Base-by-base conservation (phyloP, 768 basidiomycete genomes). In the Dacryopinax primogenitus region DNA sequence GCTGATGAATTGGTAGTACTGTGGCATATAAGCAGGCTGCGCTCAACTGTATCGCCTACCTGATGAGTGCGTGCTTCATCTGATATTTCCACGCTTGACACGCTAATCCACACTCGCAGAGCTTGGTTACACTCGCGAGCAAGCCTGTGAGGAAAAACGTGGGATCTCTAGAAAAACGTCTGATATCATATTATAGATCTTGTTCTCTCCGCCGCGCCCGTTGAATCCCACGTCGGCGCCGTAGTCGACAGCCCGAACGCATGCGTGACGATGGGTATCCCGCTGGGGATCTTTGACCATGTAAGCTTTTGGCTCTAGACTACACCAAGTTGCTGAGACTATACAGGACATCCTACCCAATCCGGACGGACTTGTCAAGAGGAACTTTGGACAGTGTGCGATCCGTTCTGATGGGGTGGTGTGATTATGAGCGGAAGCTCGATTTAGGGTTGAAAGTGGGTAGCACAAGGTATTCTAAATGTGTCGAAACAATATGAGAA, bases 1-100 rank as follows among this genome's bases (percentile, higher is more conserved):
- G 23, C 51, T 30, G 51, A 28, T 3, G 18, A 39, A 39, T 11
- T 9, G 26, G 32, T 62, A 86, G 85, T 0, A 82, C 86, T 23
- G 85, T 87, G 18, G 87, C 88, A 1, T 90, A 86, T 72, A 88
- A 90, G 71, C 86, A 87, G 74, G 88, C 88, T 3, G 86, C 88
- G 0, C 74, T 88, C 64, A 88, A 88, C 69, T 81, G 85, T 1
- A 89, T 90, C 63, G 80, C 81, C 1, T 90, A 90, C 72, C 77
- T 90, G 45, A 64, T 51, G 37, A 65, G 28, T 13, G 34, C 12
- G 11, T 62, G 32, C 62, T 32, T 32, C 18, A n/a, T 28, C 28
- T n/a, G 32, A 28, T 32, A 32, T 32, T n/a, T n/a, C n/a, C n/a
- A n/a, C 28, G 28, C 32, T 32, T 62, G 4, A 62, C 37, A 11